These are phyloP conservation scores for Cucumis melo DNA, from an alignment of 306 rosid species.

Conservation along the genomic window DNA sequence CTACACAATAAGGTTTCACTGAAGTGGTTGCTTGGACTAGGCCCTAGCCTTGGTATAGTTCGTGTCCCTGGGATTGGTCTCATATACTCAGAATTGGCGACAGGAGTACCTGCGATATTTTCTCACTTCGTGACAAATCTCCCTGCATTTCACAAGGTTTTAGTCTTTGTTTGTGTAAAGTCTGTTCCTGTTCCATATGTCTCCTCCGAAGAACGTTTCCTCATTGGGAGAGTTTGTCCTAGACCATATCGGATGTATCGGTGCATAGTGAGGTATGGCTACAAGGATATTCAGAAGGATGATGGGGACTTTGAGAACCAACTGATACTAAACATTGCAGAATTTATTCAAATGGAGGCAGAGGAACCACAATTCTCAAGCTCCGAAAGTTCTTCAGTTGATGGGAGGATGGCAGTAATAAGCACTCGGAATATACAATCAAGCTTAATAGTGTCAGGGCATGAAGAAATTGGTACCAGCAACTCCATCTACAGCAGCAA, in stretches of 20 bases:
- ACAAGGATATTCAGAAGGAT: slow-evolving; percentile 74
- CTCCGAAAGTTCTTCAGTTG: slow-evolving; percentile 46
- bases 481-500: slow-evolving; percentile 48
- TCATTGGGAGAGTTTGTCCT: slow-evolving; percentile 69
- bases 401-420: slow-evolving; percentile 81
- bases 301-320: slow-evolving; percentile 72
- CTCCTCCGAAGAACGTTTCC: slow-evolving; percentile 76
- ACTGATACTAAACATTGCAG: slow-evolving; percentile 67
- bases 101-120: slow-evolving; percentile 79
- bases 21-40: slow-evolving; percentile 73
- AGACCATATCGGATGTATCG: slow-evolving; percentile 76
- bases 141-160: slow-evolving; percentile 77
- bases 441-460: slow-evolving; percentile 28
- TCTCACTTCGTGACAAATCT: slow-evolving; percentile 87
- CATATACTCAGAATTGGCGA: slow-evolving; percentile 70
- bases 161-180: slow-evolving; percentile 73
- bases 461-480: slow-evolving; percentile 24
- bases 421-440: slow-evolving; percentile 39
- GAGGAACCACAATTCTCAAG: slow-evolving; percentile 47
- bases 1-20: slow-evolving; percentile 75
- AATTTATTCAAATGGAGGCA: slow-evolving; percentile 80
- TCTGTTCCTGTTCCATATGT: slow-evolving; percentile 83
- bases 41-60: slow-evolving; percentile 84
- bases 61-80: slow-evolving; percentile 90
- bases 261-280: slow-evolving; percentile 75